Percentiles rank a stretch among this genome's conserved stretches.
Evolutionary conservation across 352 stramenopile species (phyloP).

Genomic region (Elongisporangium anandrum): DNA sequence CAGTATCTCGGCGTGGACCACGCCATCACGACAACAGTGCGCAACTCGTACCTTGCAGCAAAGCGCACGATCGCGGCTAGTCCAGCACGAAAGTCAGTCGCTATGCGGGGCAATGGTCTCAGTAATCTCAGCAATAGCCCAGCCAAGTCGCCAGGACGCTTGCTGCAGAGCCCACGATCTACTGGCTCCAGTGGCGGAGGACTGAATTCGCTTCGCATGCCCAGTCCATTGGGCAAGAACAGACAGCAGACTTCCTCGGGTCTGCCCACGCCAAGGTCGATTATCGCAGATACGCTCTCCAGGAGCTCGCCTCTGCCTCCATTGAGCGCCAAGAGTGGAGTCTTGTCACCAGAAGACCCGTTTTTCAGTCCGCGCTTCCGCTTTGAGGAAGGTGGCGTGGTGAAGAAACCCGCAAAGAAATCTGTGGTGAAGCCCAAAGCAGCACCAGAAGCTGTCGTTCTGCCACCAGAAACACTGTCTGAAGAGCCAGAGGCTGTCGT

Average conservation of each 20-base stretch:
- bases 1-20: constrained; percentile 87
- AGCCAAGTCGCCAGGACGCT: constrained; percentile 17
- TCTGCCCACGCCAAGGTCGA: constrained; percentile 44
- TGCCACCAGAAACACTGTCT: background rate
- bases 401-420: background rate
- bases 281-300: constrained; percentile 48
- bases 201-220: constrained; percentile 22
- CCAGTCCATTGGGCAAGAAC: constrained; percentile 45
- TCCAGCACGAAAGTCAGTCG: constrained; percentile 2
- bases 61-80: constrained; percentile 56
- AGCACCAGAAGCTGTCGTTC: background rate
- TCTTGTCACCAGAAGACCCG: constrained; percentile 41
- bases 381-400: constrained; percentile 23
- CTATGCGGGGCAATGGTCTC: background rate
- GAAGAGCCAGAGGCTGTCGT: background rate
- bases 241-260: constrained; percentile 21
- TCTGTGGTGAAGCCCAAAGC: background rate
- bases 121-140: constrained; percentile 7
- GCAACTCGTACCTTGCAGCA: constrained; percentile 86
- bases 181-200: constrained; percentile 4
- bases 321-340: constrained; percentile 8
- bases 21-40: constrained; percentile 84
- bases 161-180: constrained; percentile 33
- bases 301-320: constrained; percentile 38
- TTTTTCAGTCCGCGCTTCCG: constrained; percentile 69